Base-by-base conservation (phyloP, 345 rosid species). In the Gossypium anomalum region DNA sequence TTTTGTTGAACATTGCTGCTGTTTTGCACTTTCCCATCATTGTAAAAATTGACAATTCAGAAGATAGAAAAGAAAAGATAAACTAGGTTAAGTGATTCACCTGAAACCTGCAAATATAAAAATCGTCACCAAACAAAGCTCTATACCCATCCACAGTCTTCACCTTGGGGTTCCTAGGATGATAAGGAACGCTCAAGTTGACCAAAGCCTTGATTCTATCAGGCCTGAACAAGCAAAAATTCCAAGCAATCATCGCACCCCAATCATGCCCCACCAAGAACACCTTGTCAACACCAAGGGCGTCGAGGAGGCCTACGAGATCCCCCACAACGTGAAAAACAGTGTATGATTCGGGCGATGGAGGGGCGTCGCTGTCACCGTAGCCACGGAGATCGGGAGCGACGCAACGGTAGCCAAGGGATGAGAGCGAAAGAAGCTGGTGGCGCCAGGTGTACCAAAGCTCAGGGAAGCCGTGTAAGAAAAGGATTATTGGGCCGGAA, bases 241-340 rank as follows among this genome's bases (percentile, higher is more conserved):
- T 13, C 62, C 62, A 58, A 58, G 62, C 62, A 9, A 58, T 58
- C 0, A 22, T 22, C 7, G 62, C 62, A 3, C 62, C 62, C 62
- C 62, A 58, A 58, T 58, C 62, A 58, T 58, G 62, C 34, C 62
- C 62, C 15, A 58, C 62, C 62, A 58, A 58, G 29, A 58, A 58
- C 15, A 58, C 34, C 34, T 22, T 22, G 15, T 58, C 62, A 4
- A 58, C 62, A 2, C 62, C 62, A 3, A 58, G 62, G 7, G 62
- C 29, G 62, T 58, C 62, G 34, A 58, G 29, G 29, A 58, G 34
- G 16, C 62, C 62, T 6, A 58, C 62, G 34, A 58, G 34, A 58
- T 58, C 62, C 34, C 62, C 62, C 16, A 58, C 34, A 29, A 58
- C 4, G 62, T 58, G 62, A 11, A 58, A 23, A 22, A 58, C 62